Percentiles rank a stretch among this genome's conserved stretches.
These are phyloP conservation scores for Neurospora africana DNA, from an alignment of 495 filamentous ascomycete genomes.

Conservation along the genomic window DNA sequence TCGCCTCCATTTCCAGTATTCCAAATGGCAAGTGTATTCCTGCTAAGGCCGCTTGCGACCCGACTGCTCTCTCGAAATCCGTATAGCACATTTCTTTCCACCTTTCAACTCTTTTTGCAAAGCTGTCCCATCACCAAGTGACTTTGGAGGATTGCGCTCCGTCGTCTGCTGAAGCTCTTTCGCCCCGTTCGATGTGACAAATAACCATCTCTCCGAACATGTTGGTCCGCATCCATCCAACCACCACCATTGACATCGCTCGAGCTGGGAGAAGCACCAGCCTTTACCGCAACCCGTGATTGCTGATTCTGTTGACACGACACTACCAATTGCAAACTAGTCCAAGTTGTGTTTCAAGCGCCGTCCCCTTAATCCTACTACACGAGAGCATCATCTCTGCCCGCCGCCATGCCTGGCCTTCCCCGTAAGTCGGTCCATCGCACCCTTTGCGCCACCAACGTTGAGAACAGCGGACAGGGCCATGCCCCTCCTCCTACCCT, in stretches of 20 bases:
- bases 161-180: neutral
- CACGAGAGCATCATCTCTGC: neutral
- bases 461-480: neutral
- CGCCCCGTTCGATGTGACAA: conserved; percentile 16
- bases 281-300: conserved; percentile 14
- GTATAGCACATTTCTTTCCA: neutral
- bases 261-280: conserved; percentile 20
- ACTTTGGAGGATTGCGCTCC: neutral
- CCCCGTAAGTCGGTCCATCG: conserved; percentile 49
- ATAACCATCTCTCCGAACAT: conserved; percentile 19
- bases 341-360: neutral
- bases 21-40: neutral
- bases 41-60: neutral
- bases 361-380: neutral
- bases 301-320: neutral
- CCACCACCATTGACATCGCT: conserved; percentile 21
- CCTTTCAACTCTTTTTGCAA: neutral
- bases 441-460: neutral
- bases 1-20: neutral
- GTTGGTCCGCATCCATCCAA: conserved; percentile 20
- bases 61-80: neutral
- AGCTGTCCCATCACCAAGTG: neutral
- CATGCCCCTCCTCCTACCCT: conserved; percentile 1
- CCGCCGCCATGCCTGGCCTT: conserved; percentile 74
- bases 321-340: neutral